These are phyloP conservation scores for Cytauxzoon felis DNA, from an alignment of 169 alveolate genomes.

Conservation along the genomic window DNA sequence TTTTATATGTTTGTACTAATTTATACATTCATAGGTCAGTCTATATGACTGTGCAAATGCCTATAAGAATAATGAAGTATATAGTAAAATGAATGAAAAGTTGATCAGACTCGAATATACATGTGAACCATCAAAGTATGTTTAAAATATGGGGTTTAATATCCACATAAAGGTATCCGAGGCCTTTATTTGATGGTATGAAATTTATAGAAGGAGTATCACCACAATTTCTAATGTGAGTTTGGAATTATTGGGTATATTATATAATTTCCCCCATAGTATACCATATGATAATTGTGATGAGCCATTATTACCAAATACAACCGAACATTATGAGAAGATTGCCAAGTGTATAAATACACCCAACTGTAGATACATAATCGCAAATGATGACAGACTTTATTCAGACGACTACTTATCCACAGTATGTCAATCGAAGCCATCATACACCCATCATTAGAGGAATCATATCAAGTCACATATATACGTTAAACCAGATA, in stretches of 20 bases:
- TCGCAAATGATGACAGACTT: conserved; percentile 11
- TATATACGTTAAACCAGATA: conserved; percentile 26
- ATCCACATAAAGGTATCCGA: conserved; percentile 13
- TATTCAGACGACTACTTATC: conserved; percentile 25
- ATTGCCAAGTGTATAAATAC: conserved; percentile 20
- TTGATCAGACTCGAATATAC: conserved; percentile 19
- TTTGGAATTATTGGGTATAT: too few relatives aligned
- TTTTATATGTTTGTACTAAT: neutral
- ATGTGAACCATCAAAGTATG: conserved; percentile 46
- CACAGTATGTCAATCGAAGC: neutral
- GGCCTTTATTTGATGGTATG: conserved; percentile 27
- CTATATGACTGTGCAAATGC: conserved; percentile 19
- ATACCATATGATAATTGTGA: conserved; percentile 1
- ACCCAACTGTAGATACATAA: conserved; percentile 25
- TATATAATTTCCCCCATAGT: neutral
- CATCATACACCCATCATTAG: neutral
- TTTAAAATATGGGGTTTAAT: neutral
- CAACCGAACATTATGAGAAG: neutral
- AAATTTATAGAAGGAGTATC: conserved; percentile 34
- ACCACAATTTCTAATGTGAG: conserved; percentile 28
- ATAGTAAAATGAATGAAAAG: neutral
- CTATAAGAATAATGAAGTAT: neutral
- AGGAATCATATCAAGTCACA: neutral
- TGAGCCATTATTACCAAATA: conserved; percentile 6
- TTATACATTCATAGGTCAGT: neutral